Conservation (phyloP, 2,329 filamentous ascomycete genomes). For the Aspergillus sp. region DNA sequence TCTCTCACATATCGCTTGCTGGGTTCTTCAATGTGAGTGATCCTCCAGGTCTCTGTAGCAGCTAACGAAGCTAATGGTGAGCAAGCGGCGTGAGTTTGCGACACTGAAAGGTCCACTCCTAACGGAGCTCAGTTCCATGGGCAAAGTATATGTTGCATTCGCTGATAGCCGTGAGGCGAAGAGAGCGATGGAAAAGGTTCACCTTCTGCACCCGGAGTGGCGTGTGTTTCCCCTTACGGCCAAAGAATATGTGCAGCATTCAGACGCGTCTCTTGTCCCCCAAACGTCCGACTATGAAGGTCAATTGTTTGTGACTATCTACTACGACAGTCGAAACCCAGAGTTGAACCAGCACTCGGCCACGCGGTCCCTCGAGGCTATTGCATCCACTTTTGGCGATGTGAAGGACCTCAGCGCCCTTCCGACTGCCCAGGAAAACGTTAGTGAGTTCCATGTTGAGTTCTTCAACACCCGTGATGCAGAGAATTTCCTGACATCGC, state of each 20-base stretch:
- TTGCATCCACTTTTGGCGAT: conserved; percentile 37
- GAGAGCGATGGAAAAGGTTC: conserved; percentile 48
- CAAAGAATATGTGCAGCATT: conserved; percentile 43
- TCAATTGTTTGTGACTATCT: conserved; percentile 53
- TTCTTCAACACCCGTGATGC: conserved; percentile 39
- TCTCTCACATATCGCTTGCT: conserved; percentile 34
- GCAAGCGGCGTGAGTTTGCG: conserved; percentile 32
- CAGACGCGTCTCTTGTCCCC: conserved; percentile 24
- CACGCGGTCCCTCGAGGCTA: conserved; percentile 49
- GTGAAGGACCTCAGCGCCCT: conserved; percentile 34
- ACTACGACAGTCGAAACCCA: conserved; percentile 31
- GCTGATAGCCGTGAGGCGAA: conserved; percentile 60
- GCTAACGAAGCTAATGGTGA: not conserved
- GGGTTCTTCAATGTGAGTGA: conserved; percentile 36
- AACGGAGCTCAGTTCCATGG: conserved; percentile 31
- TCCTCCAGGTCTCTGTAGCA: not conserved
- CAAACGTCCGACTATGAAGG: conserved; percentile 51
- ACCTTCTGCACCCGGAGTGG: conserved; percentile 48
- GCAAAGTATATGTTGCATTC: conserved; percentile 56
- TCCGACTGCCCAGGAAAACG: conserved; percentile 25
- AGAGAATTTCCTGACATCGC: conserved; percentile 32
- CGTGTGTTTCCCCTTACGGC: conserved; percentile 45
- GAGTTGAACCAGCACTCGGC: conserved; percentile 26
- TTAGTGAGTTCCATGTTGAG: conserved; percentile 38
- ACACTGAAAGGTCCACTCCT: conserved; percentile 39